Evolutionary conservation across 495 filamentous ascomycete genomes (phyloP).

Genomic region (Durotheca rogersii): DNA sequence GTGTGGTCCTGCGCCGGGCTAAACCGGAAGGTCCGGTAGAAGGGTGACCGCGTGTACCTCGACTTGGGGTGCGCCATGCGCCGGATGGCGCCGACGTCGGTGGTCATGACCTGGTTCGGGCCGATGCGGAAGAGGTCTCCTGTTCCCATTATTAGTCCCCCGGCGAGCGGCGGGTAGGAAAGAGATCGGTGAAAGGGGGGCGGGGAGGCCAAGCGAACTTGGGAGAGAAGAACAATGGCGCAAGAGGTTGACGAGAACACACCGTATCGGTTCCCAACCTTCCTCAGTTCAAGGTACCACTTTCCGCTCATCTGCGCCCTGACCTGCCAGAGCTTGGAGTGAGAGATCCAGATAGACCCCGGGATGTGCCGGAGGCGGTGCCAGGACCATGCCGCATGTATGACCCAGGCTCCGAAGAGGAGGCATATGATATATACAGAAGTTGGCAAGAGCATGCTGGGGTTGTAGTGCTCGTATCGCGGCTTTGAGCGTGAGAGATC

Average conservation of each 20-base stretch:
- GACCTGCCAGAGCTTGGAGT: constrained; percentile 18
- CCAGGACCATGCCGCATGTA: constrained; percentile 1
- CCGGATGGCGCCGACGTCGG: constrained; percentile 20
- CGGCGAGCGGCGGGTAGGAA: background rate
- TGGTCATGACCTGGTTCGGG: constrained; percentile 24
- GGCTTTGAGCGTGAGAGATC: too few relatives aligned
- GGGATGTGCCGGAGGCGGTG: constrained; percentile 23
- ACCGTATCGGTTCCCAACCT: constrained; percentile 21
- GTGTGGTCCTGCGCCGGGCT: constrained; percentile 22
- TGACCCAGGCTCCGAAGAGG: background rate
- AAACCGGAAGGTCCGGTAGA: constrained; percentile 27
- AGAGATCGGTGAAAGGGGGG: too few relatives aligned
- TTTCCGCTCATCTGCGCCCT: constrained; percentile 12
- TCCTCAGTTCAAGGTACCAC: constrained; percentile 17
- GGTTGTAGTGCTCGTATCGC: background rate
- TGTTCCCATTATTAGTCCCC: background rate
- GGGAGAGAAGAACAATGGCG: background rate
- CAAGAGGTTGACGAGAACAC: background rate
- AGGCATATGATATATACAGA: background rate
- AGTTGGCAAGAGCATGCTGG: background rate
- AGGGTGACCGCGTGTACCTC: constrained; percentile 2
- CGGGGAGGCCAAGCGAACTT: too few relatives aligned
- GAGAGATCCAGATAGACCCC: constrained; percentile 17
- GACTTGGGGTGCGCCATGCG: constrained; percentile 26
- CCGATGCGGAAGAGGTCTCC: constrained; percentile 23